Percentiles rank a stretch among this genome's conserved stretches.
Conservation (phyloP, 768 basidiomycete genomes). For the Boletus huronensis region DNA sequence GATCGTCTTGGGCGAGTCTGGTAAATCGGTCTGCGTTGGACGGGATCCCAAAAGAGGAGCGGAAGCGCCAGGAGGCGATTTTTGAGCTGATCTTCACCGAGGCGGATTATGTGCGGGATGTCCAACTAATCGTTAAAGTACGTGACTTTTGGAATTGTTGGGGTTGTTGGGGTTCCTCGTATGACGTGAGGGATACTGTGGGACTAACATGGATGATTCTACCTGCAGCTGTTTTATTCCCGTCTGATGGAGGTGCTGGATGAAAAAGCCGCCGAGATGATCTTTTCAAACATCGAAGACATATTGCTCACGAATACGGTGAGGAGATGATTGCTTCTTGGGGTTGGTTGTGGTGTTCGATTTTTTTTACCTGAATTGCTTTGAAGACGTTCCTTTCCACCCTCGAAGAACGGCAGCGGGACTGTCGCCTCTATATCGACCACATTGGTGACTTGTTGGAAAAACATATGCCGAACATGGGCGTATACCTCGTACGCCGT, state of each 20-base stretch:
- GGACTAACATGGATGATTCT: not conserved
- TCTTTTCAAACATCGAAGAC: constrained; percentile 94
- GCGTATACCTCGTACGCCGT: constrained; percentile 66
- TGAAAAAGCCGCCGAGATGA: constrained; percentile 69
- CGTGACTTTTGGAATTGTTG: constrained; percentile 14
- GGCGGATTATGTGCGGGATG: constrained; percentile 81
- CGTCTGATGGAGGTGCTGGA: constrained; percentile 70
- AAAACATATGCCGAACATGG: constrained; percentile 71
- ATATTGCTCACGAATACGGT: constrained; percentile 87
- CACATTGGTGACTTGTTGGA: constrained; percentile 82
- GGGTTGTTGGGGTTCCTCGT: too few relatives aligned
- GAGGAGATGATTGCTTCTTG: constrained; percentile 18
- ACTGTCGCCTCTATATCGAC: constrained; percentile 89
- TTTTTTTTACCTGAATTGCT: not conserved
- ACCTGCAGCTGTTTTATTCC: constrained; percentile 75
- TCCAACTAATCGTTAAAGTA: constrained; percentile 91
- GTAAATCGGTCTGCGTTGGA: constrained; percentile 82
- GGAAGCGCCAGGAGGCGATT: constrained; percentile 90
- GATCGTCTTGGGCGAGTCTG: constrained; percentile 87
- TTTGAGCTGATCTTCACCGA: constrained; percentile 96
- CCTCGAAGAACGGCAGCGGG: constrained; percentile 88
- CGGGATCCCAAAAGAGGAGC: constrained; percentile 72
- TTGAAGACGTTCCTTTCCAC: constrained; percentile 75
- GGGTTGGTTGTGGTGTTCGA: not conserved
- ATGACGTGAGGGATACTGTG: not conserved